Conservation (phyloP, 2,329 filamentous ascomycete species). For the Phyllosticta paracitricarpa region DNA sequence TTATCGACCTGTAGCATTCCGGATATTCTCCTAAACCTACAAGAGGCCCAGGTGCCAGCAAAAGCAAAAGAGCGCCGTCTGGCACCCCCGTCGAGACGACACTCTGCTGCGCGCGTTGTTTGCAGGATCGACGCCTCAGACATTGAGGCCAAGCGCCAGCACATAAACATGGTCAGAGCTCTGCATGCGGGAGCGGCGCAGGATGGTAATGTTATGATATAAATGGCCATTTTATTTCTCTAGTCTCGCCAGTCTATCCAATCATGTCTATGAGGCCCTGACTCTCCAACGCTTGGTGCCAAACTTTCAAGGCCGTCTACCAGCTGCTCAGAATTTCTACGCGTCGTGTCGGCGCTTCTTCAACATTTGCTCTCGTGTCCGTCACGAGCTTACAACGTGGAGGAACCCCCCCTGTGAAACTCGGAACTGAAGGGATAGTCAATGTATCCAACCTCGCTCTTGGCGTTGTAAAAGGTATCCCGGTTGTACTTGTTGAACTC, state of each 20-base stretch:
- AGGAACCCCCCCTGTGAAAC: neutral
- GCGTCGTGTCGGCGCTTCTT: neutral
- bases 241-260: neutral
- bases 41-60: neutral
- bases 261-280: neutral
- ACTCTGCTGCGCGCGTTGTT: neutral
- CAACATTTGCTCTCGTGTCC: neutral
- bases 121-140: neutral
- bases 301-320: no score
- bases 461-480: conserved; percentile 34
- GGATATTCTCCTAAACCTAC: neutral
- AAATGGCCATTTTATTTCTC: neutral
- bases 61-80: neutral
- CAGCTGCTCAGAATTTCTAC: no score
- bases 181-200: neutral
- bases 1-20: neutral
- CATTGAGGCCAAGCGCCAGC: neutral
- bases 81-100: neutral
- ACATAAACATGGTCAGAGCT: neutral
- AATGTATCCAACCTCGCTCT: conserved; percentile 29
- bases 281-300: no score
- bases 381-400: neutral
- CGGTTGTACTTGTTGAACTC: conserved; percentile 36
- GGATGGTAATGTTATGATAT: neutral
- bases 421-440: conserved; percentile 33